Base-by-base conservation (phyloP, 1,284 basidiomycete genomes). In the Tilletia indica region DNA sequence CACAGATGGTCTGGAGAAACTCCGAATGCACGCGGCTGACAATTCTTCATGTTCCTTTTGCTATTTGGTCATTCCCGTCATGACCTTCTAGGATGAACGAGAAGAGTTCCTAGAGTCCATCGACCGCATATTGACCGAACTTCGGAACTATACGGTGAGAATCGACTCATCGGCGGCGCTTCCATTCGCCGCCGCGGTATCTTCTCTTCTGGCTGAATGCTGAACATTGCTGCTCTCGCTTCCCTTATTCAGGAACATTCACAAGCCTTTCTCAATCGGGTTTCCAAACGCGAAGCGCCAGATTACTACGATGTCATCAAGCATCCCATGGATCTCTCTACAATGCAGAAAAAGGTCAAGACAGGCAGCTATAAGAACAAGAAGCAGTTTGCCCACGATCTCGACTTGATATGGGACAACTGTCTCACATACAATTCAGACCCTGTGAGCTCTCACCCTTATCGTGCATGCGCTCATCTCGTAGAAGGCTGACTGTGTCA, bases 341-440 rank as follows among this genome's bases (percentile, higher is more conserved):
- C 94, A 0, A 93, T 99, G 89, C 87, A 91, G 72, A 93, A 90
- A 87, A 96, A 96, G 86, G 91, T 97, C 83, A 97, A 96, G 86
- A 86, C 88, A 68, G 92, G 92, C 4, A 77, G 79, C 72, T 98
- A 97, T 89, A 96, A 95, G 86, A 92, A 90, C 70, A 98, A 99
- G 86, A 88, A 89, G 73, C 92, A 96, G 80, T 99, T 99, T 85
- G 91, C 91, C 74, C 90, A 92, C 74, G 97, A 99, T 85, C 87
- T 99, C 61, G 92, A 96, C 78, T 89, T 97, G 74, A 98, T 99
- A 78, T 99, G 96, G 96, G 90, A 91, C 70, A 99, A 99, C 80
- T 98, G 96, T 84, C 89, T 92, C 77, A 89, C 89, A 12, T 99
- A 98, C 85, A 99, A 99, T 84, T 91, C 91, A 34, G 89, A 90